Base-by-base conservation (phyloP, 768 basidiomycete genomes). In the Trametes cinnabarina region DNA sequence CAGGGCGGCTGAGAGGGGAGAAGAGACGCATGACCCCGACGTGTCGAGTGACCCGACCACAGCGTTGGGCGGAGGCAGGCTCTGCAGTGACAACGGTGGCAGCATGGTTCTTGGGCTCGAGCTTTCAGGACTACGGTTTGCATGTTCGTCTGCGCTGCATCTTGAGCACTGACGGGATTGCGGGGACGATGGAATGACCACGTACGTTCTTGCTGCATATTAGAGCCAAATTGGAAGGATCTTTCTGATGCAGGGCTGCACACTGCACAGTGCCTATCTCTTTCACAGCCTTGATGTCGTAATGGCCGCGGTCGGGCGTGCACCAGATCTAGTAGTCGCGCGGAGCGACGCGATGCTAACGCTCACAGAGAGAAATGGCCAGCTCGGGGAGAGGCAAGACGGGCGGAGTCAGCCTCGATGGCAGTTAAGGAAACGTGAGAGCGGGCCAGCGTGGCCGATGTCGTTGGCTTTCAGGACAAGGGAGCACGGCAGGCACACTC, bases 171-270 rank as follows among this genome's bases (percentile, higher is more conserved):
- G 23, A 17, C 19, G 28, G 7, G 34, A 25, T 25, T 20, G 3
- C 4, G 42, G 12, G 28, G 11, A 22, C 5, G 12, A 35, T 8
- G 3, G n/a, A 14, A 4, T 5, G n/a, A 35, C 4, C 23, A 48
- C 60, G 8, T 20, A 56, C 60, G 35, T 39, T 54, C 55, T 32
- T 42, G 40, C 37, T 61, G 55, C 50, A 53, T 47, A 32, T 12
- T 43, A 37, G 19, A 32, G n/a, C 10, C 17, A 9, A 25, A 28
- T n/a, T 26, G 39, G 15, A 41, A 19, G 30, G 17, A 17, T 9
- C 23, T 20, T 17, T 12, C 8, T 25, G 25, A 26, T 15, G 44
- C 7, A 11, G 44, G 23, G 23, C 44, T 34, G 34, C 34, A 34
- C 34, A 7, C 8, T 1, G 5, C 17, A 14, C 37, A 15, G 5